A percentile compares a stretch with the other conserved stretches of the same genome.
Conservation (phyloP, 1,284 basidiomycete species). For the Lentinula novae-zelandiae region DNA sequence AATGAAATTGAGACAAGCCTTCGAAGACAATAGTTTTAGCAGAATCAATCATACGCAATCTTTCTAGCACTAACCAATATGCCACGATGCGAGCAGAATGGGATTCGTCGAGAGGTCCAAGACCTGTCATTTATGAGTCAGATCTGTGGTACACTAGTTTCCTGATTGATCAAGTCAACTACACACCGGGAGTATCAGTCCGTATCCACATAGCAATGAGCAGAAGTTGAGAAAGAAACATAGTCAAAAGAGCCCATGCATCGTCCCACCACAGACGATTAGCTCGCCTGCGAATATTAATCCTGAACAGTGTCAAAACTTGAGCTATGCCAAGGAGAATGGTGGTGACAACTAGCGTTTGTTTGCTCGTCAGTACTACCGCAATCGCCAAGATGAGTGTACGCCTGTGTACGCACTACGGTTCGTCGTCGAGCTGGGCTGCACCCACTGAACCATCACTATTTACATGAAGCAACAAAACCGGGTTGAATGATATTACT, state of each 20-base stretch:
- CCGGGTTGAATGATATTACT: not conserved
- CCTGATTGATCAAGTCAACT: too few species aligned
- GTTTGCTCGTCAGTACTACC: not conserved
- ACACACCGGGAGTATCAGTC: conserved; percentile 20
- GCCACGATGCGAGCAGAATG: conserved; percentile 21
- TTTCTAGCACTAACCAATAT: conserved; percentile 19
- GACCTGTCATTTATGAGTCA: not conserved
- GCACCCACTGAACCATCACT: conserved; percentile 12
- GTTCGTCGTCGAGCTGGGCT: conserved; percentile 9
- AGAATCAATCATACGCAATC: not conserved
- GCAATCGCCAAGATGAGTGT: not conserved
- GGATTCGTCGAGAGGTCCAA: conserved; percentile 1
- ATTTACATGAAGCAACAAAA: not conserved
- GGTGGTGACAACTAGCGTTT: conserved; percentile 19
- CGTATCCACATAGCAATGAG: conserved; percentile 24
- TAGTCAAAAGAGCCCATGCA: conserved; percentile 24
- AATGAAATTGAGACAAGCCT: conserved; percentile 22
- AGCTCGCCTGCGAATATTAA: conserved; percentile 20
- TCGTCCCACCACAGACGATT: conserved; percentile 27
- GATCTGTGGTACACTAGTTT: too few species aligned
- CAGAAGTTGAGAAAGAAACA: conserved; percentile 20
- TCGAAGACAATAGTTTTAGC: not conserved
- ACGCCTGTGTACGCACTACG: conserved; percentile 9
- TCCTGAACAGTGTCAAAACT: conserved; percentile 21
- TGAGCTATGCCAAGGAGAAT: conserved; percentile 21